Evolutionary conservation across 352 stramenopile species (phyloP).

Genomic region (Halophytophthora batemanensis): DNA sequence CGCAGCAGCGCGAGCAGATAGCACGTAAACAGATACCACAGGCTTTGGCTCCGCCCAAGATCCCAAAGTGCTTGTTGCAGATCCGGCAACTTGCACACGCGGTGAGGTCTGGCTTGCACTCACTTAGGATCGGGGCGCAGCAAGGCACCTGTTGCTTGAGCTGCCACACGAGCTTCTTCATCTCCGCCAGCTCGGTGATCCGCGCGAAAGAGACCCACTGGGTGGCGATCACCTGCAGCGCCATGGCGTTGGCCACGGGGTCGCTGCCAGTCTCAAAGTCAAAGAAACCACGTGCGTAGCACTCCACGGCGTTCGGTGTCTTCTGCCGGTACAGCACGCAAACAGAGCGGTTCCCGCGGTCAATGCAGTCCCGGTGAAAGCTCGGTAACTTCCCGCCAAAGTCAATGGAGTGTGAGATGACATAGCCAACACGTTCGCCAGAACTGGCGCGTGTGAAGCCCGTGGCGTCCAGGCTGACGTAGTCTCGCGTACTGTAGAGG

Average conservation of each 20-base stretch:
- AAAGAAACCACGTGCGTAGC: slow-evolving; percentile 28
- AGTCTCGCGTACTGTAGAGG: slow-evolving; percentile 37
- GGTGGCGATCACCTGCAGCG: slow-evolving; percentile 27
- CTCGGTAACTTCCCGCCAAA: slow-evolving; percentile 35
- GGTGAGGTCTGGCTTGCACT: slow-evolving; percentile 12
- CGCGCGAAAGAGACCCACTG: slow-evolving; percentile 31
- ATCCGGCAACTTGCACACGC: slow-evolving; percentile 10
- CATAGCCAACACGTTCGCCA: slow-evolving; percentile 45
- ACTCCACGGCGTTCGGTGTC: slow-evolving; percentile 26
- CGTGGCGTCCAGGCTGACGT: slow-evolving; percentile 32
- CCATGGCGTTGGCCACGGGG: slow-evolving; percentile 20
- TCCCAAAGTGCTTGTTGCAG: slow-evolving; percentile 18
- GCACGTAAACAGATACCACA: slow-evolving; percentile 13
- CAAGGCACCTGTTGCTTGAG: slow-evolving; percentile 18
- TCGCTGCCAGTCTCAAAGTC: slow-evolving; percentile 25
- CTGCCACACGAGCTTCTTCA: slow-evolving; percentile 55
- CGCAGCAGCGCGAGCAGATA: slow-evolving; percentile 28
- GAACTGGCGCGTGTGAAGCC: slow-evolving; percentile 25
- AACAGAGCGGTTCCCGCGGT: slow-evolving; percentile 39
- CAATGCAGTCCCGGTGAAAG: slow-evolving; percentile 36
- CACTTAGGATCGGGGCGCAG: slow-evolving; percentile 4
- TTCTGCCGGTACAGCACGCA: slow-evolving; percentile 42
- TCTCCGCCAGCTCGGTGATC: slow-evolving; percentile 36
- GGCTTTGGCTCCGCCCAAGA: slow-evolving; percentile 13
- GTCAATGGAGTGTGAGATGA: slow-evolving; percentile 41